Conservation (phyloP, 176 grass and related monocot species). For the Zoysia pacifica region DNA sequence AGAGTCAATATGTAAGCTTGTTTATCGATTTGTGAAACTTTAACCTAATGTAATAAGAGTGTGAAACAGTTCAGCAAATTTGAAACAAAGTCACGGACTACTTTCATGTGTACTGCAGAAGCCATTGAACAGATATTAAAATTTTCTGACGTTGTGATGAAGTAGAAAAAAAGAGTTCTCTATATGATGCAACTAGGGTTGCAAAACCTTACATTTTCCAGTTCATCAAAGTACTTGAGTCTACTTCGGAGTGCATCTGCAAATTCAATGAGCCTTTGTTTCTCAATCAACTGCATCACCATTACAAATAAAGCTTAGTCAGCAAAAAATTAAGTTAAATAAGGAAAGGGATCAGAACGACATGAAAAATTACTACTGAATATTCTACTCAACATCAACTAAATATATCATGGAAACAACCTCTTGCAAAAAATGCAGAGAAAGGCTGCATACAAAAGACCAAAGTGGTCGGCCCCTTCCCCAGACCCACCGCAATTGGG, state of each 20-base stretch:
- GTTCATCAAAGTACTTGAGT: slow-evolving; percentile 94
- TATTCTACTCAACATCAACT: slow-evolving; percentile 16
- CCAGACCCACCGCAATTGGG: no score
- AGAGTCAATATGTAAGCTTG: no score
- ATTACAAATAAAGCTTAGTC: slow-evolving; percentile 20
- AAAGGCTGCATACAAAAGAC: no score
- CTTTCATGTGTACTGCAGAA: no score
- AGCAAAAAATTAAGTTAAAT: neutral
- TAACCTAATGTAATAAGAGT: neutral
- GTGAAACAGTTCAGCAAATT: no score
- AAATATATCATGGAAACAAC: neutral
- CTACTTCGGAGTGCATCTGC: slow-evolving; percentile 85
- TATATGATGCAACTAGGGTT: slow-evolving; percentile 32
- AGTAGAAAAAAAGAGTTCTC: slow-evolving; percentile 13
- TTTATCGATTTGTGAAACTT: neutral
- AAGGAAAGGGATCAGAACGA: neutral
- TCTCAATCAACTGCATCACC: slow-evolving; percentile 78
- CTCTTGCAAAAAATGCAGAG: no score
- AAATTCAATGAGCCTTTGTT: slow-evolving; percentile 96
- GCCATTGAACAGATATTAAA: neutral
- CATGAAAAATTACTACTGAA: neutral
- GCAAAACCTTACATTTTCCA: slow-evolving; percentile 93
- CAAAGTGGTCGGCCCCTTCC: no score
- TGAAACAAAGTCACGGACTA: no score
- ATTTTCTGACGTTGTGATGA: slow-evolving; percentile 10